Conservation (phyloP, 116 monocot genomes). For the Dioscorea cayenensis region DNA sequence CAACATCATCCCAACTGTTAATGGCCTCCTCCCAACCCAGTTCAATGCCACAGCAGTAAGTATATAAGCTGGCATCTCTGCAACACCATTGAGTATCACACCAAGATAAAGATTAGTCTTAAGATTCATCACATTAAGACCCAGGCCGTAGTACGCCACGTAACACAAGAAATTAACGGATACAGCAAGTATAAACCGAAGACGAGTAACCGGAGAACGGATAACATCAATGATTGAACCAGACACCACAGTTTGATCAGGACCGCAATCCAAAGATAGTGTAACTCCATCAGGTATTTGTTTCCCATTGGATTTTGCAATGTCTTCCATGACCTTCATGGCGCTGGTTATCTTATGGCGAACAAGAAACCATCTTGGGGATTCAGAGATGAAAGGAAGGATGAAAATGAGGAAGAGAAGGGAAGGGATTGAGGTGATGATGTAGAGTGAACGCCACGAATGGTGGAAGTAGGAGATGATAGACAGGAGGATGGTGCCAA, state of each 20-base stretch:
- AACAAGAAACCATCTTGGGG: conserved; percentile 81
- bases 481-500: conserved; percentile 35
- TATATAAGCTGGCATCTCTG: conserved; percentile 67
- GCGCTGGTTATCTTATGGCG: conserved; percentile 34
- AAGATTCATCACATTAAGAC: conserved; percentile 74
- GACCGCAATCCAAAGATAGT: conserved; percentile 22
- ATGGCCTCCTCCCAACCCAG: conserved; percentile 45
- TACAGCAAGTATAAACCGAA: conserved; percentile 37
- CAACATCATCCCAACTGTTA: conserved; percentile 50
- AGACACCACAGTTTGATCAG: neutral
- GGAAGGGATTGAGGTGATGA: conserved; percentile 30
- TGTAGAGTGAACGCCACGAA: conserved; percentile 27
- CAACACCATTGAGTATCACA: conserved; percentile 43
- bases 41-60: conserved; percentile 45
- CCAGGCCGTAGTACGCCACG: conserved; percentile 78
- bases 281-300: conserved; percentile 18
- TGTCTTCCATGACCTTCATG: conserved; percentile 38
- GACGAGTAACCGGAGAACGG: conserved; percentile 35
- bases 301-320: conserved; percentile 39
- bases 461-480: conserved; percentile 5
- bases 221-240: conserved; percentile 45
- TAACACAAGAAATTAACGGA: conserved; percentile 52
- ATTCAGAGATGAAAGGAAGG: conserved; percentile 62
- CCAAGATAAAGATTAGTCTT: conserved; percentile 62
- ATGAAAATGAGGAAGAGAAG: conserved; percentile 23